phyloP scores from a whole-genome alignment of 306 rosid genomes.

The Albizia julibrissin region DNA sequence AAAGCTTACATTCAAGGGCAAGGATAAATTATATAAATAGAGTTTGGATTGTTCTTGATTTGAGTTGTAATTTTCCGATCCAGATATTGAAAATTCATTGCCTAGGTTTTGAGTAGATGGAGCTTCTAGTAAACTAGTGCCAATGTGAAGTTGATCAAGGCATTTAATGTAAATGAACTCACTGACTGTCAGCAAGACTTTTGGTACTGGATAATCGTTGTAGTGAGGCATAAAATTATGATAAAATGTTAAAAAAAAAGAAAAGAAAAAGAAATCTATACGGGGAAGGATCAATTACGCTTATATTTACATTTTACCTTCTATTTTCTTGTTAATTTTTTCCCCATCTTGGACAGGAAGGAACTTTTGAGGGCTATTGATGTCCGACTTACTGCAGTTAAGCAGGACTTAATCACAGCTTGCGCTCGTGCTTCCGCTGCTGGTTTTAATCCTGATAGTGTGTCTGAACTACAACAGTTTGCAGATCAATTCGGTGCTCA shows the following conservation, averaged over 20 bases:
- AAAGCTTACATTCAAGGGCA: not conserved
- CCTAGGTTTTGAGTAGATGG: not conserved
- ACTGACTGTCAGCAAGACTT: not conserved
- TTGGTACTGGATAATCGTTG: not conserved
- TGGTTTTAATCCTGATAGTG: constrained; percentile 70
- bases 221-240: not conserved
- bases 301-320: not conserved
- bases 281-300: not conserved
- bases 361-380: constrained; percentile 95
- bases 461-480: constrained; percentile 74
- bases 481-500: constrained; percentile 80
- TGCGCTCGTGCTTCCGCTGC: constrained; percentile 82
- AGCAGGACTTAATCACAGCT: constrained; percentile 81
- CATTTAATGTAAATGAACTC: not conserved
- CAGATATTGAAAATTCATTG: not conserved
- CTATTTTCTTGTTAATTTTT: not conserved
- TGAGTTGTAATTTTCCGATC: not conserved
- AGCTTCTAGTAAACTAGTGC: not conserved
- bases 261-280: not conserved
- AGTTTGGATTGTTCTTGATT: not conserved
- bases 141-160: constrained; percentile 5
- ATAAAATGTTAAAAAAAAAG: not conserved
- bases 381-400: constrained; percentile 77
- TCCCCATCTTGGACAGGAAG: constrained; percentile 55
- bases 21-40: not conserved